Evolutionary conservation across 805 yeast genomes (phyloP).

Genomic region (Candida ulmi): DNA sequence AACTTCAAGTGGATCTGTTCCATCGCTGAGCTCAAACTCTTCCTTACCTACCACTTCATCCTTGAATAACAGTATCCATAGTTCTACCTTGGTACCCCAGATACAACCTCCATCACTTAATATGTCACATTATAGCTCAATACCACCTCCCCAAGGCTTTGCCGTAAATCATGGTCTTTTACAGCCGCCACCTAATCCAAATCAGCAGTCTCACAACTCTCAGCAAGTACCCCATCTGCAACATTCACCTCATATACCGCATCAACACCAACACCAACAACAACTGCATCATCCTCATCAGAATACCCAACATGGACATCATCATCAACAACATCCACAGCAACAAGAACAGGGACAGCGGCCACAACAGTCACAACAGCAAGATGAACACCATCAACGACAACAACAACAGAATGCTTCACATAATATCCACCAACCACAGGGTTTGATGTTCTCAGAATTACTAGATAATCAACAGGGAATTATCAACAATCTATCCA

Average conservation of each 20-base stretch:
- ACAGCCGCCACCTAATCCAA: too few species aligned
- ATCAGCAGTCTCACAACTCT: too few species aligned
- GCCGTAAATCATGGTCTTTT: not conserved
- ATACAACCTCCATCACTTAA: too few species aligned
- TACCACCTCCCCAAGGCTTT: too few species aligned
- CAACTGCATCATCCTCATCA: not conserved
- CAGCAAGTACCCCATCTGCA: too few species aligned
- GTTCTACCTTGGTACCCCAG: too few species aligned
- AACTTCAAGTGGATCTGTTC: not conserved
- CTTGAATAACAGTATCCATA: too few species aligned
- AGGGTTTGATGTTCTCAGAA: not conserved
- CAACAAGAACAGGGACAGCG: constrained; percentile 6
- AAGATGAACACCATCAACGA: too few species aligned
- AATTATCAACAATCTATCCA: constrained; percentile 1
- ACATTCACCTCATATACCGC: too few species aligned
- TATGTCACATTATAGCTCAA: not conserved
- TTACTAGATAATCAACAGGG: not conserved
- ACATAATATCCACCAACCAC: not conserved
- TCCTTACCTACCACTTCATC: not conserved
- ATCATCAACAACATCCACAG: not conserved
- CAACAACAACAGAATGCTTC: not conserved
- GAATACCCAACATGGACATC: constrained; percentile 5
- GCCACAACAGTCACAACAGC: constrained; percentile 3
- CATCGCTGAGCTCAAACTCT: not conserved
- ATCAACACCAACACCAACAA: not conserved